Base-by-base conservation (phyloP, 1,284 basidiomycete species). In the Pulchroboletus neoregius region DNA sequence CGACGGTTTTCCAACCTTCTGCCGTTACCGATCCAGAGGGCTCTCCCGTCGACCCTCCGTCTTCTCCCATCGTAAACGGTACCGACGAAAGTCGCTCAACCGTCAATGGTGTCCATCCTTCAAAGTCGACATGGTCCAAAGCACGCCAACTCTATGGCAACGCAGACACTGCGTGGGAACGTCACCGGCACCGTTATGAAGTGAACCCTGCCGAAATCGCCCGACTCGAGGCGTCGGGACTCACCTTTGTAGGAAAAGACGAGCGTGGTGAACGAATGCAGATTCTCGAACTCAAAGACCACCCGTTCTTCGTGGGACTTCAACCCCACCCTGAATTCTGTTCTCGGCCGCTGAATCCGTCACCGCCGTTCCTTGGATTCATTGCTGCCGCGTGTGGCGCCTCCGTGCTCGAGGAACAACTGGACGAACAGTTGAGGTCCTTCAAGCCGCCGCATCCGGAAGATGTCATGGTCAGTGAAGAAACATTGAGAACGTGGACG, bases 251-350 rank as follows among this genome's bases (percentile, higher is more conserved):
- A 10, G 95, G 95, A 8, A 91, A 89, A 69, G 95, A 98, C 68
- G 94, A 97, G 70, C 85, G 87, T 58, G 92, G 95, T 13, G 92
- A 97, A 71, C 80, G 95, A 48, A 99, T 99, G 95, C 95, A 99
- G 72, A 83, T 96, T 50, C 76, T 95, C 48, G 95, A 99, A 71
- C 71, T 98, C 37, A 77, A 72, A 52, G 92, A 91, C 62, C 95
- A 99, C 70, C 92, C 93, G 1, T 99, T 84, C 78, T 99, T 95
- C 68, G 75, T 97, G 46, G 96, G 84, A 35, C 76, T 99, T 48
- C 95, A 99, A 73, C 93, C 96, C 0, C 95, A 99, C 63, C 95
- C 95, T 3, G 95, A 99, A 68, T 95, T 99, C 73, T 98, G 94
- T 72, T 95, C 95, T 16, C 85, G 95, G n/a, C 95, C 95, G 2